phyloP scores from a whole-genome alignment of 208 protist genomes.

The Trichomonas vaginalis region DNA sequence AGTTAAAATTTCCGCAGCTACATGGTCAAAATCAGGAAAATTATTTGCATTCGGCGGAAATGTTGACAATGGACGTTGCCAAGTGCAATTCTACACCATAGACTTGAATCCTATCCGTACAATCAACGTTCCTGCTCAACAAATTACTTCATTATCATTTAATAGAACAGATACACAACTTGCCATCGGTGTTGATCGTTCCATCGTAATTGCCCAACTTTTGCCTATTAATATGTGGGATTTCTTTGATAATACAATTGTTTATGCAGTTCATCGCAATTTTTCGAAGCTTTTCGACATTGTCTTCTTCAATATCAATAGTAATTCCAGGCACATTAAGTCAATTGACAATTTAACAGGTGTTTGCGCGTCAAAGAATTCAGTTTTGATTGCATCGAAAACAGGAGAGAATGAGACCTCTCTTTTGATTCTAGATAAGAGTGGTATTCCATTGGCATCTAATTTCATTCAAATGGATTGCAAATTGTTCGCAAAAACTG shows the following conservation, averaged over 20 bases:
- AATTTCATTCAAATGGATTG: not conserved
- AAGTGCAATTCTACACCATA: not conserved
- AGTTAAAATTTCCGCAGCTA: not conserved
- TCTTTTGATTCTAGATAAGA: not conserved
- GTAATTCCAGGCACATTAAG: not conserved
- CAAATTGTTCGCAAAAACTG: not conserved
- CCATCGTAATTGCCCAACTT: not conserved
- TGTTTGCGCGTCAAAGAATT: not conserved
- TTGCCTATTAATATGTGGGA: not conserved
- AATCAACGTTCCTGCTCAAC: not conserved
- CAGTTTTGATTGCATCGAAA: not conserved
- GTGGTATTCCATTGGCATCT: not conserved
- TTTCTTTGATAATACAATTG: not conserved
- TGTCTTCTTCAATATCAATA: not conserved
- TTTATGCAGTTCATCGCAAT: not conserved
- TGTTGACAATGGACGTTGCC: not conserved
- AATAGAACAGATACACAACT: not conserved
- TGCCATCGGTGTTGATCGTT: not conserved
- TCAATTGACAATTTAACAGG: not conserved
- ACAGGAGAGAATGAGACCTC: not conserved
- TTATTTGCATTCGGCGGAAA: not conserved
- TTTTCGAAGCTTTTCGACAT: not conserved
- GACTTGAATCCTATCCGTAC: not conserved
- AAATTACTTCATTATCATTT: conserved; percentile 12
- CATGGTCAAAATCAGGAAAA: not conserved